These are phyloP conservation scores for Rhodotorula sp. DNA, from an alignment of 1,284 basidiomycete genomes.

Conservation along the genomic window DNA sequence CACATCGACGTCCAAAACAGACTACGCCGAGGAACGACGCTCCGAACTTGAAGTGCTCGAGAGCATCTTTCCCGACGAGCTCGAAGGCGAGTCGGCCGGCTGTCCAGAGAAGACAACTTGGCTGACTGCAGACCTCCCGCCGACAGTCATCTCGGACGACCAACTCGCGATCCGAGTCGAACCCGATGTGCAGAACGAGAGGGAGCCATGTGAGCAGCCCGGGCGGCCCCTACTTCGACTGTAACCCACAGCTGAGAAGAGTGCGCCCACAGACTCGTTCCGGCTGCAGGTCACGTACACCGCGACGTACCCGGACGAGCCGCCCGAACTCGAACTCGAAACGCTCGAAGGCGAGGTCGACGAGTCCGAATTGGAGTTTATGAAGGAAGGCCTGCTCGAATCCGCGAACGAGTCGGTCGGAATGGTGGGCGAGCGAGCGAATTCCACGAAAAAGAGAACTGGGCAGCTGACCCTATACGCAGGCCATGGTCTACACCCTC, in stretches of 20 bases:
- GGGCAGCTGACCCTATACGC: slow-evolving; percentile 8
- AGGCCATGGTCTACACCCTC: slow-evolving; percentile 97
- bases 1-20: slow-evolving; percentile 7
- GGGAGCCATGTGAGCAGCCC: slow-evolving; percentile 55
- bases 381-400: slow-evolving; percentile 62
- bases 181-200: slow-evolving; percentile 71
- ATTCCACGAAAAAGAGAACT: not conserved
- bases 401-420: slow-evolving; percentile 33
- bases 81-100: slow-evolving; percentile 67
- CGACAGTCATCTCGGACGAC: slow-evolving; percentile 75
- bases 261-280: slow-evolving; percentile 63
- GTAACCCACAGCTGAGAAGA: not conserved
- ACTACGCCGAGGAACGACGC: slow-evolving; percentile 38
- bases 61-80: slow-evolving; percentile 90
- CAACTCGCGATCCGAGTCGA: slow-evolving; percentile 81
- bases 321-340: slow-evolving; percentile 72
- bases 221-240: slow-evolving; percentile 1
- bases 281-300: slow-evolving; percentile 69
- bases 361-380: slow-evolving; percentile 58
- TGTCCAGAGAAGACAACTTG: not conserved
- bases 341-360: slow-evolving; percentile 61
- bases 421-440: slow-evolving; percentile 14
- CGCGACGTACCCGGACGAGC: slow-evolving; percentile 66
- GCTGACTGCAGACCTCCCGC: slow-evolving; percentile 53
- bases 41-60: slow-evolving; percentile 70